Conservation (phyloP, 139 green algal species). For the Tetradesmus obliquus region DNA sequence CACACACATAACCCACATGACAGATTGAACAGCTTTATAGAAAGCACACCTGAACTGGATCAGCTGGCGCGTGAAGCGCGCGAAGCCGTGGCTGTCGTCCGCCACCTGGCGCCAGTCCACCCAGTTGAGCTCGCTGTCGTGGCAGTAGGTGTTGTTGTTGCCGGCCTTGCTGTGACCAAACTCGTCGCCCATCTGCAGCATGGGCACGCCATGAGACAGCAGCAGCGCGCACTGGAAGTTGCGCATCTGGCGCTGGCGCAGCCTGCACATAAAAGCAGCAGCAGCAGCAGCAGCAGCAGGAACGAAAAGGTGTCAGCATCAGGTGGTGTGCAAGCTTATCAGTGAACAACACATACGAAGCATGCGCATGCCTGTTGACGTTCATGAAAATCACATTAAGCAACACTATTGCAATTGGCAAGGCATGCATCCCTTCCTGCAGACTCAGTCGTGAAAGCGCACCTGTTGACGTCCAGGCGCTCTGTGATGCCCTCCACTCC, state of each 20-base stretch:
- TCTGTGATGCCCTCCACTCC: conserved; percentile 87
- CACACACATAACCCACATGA: no score
- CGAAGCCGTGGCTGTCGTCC: conserved; percentile 74
- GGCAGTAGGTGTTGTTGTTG: conserved; percentile 99
- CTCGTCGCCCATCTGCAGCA: conserved; percentile 98
- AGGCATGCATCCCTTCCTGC: not conserved
- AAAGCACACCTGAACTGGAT: conserved; percentile 66
- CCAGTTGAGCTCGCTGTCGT: conserved; percentile 93
- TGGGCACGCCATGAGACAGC: conserved; percentile 93
- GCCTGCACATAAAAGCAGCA: conserved; percentile 35
- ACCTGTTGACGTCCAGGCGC: conserved; percentile 59
- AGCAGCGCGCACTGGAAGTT: conserved; percentile 93
- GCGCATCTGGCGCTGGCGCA: conserved; percentile 86
- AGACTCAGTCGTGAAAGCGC: no score
- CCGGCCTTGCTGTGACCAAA: conserved; percentile 94
- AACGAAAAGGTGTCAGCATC: not conserved
- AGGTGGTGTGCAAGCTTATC: not conserved
- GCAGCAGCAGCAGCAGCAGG: conserved; percentile 14
- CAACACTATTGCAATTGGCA: not conserved
- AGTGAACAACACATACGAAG: no score
- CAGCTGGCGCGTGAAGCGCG: conserved; percentile 80
- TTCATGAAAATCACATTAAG: not conserved
- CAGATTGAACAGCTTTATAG: not conserved
- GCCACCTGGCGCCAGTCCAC: conserved; percentile 82
- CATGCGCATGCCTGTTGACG: no score